Percentiles rank a stretch among this genome's conserved stretches.
These are phyloP conservation scores for Scutellaria baicalensis DNA, from an alignment of 257 asterid genomes.

Conservation along the genomic window DNA sequence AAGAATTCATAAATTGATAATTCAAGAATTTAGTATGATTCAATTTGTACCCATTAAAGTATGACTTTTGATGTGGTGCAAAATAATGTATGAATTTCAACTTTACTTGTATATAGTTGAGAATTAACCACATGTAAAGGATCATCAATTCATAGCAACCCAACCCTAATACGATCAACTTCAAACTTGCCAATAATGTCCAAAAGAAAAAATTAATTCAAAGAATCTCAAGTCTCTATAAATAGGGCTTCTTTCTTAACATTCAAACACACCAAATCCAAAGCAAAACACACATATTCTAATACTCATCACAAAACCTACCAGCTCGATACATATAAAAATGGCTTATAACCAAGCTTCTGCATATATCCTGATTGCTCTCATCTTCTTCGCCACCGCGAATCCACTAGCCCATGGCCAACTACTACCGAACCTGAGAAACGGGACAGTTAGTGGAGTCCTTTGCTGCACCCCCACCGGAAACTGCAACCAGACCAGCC, in stretches of 20 bases:
- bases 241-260: not conserved
- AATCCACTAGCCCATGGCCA: not conserved
- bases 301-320: not conserved
- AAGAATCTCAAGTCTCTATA: not conserved
- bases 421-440: not conserved
- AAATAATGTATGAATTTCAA: no score
- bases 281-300: not conserved
- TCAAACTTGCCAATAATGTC: no score
- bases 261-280: not conserved
- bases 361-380: not conserved
- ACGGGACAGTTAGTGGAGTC: not conserved
- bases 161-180: not conserved
- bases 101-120: no score
- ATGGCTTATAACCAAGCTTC: not conserved
- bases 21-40: no score
- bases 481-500: not conserved
- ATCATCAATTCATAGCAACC: not conserved
- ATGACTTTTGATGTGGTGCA: no score
- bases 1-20: no score
- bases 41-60: no score
- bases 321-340: not conserved
- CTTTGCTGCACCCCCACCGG: conserved; percentile 3
- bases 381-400: not conserved
- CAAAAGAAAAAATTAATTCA: no score
- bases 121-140: no score